phyloP scores from a whole-genome alignment of 257 asterid genomes.

The Fraxinus quadrangulata region DNA sequence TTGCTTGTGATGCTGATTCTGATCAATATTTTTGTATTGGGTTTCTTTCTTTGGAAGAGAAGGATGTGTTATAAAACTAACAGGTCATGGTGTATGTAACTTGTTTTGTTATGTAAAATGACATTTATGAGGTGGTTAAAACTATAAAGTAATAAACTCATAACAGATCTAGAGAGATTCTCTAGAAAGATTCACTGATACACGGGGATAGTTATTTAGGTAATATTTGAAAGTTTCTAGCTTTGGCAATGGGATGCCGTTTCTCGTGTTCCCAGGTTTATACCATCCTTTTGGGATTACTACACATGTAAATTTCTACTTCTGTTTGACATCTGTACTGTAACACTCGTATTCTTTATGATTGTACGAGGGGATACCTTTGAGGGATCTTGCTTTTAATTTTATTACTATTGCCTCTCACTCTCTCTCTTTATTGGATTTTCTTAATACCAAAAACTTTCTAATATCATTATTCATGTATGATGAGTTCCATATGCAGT shows the following conservation, averaged over 20 bases:
- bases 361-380: background rate
- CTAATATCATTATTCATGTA: background rate
- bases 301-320: background rate
- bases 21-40: background rate
- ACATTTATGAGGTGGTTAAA: background rate
- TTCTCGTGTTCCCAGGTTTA: background rate
- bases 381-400: background rate
- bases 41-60: slow-evolving; percentile 3
- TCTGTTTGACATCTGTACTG: background rate
- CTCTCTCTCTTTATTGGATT: background rate
- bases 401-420: background rate
- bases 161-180: background rate
- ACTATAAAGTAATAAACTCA: background rate
- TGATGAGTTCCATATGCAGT: background rate
- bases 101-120: background rate
- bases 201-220: background rate
- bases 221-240: background rate
- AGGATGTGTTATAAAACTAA: background rate
- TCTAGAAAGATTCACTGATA: background rate
- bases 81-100: background rate
- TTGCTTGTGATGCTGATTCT: background rate
- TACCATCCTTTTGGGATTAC: background rate
- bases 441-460: background rate
- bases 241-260: background rate
- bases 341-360: background rate